Evolutionary conservation across 2,329 filamentous ascomycete species (phyloP), one percentile per base, ranked within the genome.

Genomic region (Verticillium nubilum): DNA sequence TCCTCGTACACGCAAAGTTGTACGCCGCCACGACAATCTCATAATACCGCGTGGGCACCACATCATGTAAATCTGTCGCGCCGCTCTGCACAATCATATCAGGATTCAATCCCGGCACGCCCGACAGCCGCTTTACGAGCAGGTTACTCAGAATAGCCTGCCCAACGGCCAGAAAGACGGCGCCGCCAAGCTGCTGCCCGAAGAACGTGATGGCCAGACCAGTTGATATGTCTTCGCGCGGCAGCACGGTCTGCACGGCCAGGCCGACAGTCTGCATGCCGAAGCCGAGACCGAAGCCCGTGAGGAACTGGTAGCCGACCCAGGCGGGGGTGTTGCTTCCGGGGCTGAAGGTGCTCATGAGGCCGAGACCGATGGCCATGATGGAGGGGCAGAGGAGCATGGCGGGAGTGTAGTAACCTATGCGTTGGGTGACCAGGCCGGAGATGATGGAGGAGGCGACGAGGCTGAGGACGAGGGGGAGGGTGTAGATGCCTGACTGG

Each of bases 141-240:
- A 72, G 69, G 63, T 81, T 82, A 52, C 74, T 76, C 61, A 85
- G 81, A 17, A 85, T 74, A 58, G 76, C 78, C 62, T 85, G 76
- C 1, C 72, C 81, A 25, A 82, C 74, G 3, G 76, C 77, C 29
- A 86, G 74, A 61, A 84, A 84, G 1, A 85, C 67, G 10, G 76
- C 71, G 6, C 76, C 75, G 29, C 75, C 77, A 0, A 81, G 66
- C 0, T 72, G 73, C 64, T 79, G 77, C 17, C 67, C 29, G 58
- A 83, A 82, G 47, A 82, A 73, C 33, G 79, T 73, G 17, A 74
- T 68, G 1, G 79, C 76, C 15, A 76, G 77, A 2, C 77, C 79
- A 4, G 74, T 76, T 2, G 78, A 74, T 19, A 81, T 74, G 52
- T 82, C 77, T 1, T 69, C 68, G 29, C 70, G 64, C 6, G 66